Conservation (phyloP, 441 rosid genomes). For the Metrosideros polymorpha region DNA sequence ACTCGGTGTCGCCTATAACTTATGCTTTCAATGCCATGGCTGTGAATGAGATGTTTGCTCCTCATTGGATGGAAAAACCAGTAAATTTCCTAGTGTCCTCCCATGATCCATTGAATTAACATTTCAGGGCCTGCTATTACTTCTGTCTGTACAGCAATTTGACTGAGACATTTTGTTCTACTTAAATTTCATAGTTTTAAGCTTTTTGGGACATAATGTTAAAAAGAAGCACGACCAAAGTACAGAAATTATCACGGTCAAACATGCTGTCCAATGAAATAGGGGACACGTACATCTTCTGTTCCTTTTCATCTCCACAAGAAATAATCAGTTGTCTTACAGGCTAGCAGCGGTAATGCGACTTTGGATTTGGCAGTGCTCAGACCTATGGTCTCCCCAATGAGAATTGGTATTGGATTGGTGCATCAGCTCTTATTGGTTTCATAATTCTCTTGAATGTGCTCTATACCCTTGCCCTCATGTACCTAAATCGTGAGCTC, state of each 20-base stretch:
- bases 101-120: background rate
- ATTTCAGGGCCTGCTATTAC: too few relatives aligned
- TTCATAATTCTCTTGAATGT: conserved; percentile 52
- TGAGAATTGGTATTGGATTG: conserved; percentile 79
- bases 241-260: background rate
- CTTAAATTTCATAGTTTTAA: background rate
- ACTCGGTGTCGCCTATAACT: conserved; percentile 69
- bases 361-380: conserved; percentile 26
- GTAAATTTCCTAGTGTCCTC: conserved; percentile 9
- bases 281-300: background rate
- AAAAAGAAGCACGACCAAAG: background rate
- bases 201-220: background rate
- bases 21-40: conserved; percentile 61
- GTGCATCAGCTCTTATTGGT: conserved; percentile 48
- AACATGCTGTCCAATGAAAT: background rate
- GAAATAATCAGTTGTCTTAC: background rate
- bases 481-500: conserved; percentile 61
- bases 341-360: background rate
- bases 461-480: conserved; percentile 56
- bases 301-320: background rate
- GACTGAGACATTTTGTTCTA: background rate
- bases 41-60: conserved; percentile 57
- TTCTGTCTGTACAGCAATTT: background rate
- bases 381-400: conserved; percentile 31
- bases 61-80: conserved; percentile 65